Conservation (phyloP, 306 rosid species). For the Cucurbita argyrosperma region DNA sequence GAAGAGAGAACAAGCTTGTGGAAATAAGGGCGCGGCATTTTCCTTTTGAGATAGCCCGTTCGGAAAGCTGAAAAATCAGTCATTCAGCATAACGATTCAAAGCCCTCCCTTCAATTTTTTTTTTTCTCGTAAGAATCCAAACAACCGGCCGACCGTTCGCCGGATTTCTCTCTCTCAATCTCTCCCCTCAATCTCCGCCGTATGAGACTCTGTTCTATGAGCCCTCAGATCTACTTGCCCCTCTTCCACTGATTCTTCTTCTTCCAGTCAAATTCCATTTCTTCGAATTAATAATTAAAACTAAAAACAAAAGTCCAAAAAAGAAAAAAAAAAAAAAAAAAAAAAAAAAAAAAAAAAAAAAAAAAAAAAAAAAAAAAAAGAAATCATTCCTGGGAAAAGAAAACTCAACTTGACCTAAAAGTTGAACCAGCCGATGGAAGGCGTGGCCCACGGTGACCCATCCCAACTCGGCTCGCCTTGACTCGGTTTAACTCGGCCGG, state of each 20-base stretch:
- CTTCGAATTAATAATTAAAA: constrained; percentile 11
- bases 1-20: constrained; percentile 70
- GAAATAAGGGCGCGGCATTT: constrained; percentile 66
- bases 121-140: neutral
- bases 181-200: constrained; percentile 4
- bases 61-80: constrained; percentile 10
- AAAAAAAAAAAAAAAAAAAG: too few species aligned
- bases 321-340: too few species aligned
- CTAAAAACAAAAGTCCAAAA: neutral
- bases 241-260: constrained; percentile 18
- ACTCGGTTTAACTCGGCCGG: neutral
- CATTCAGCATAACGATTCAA: constrained; percentile 3
- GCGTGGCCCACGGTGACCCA: constrained; percentile 31
- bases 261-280: constrained; percentile 41
- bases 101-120: neutral
- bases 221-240: constrained; percentile 37
- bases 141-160: neutral
- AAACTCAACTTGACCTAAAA: constrained; percentile 37
- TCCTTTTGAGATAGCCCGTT: constrained; percentile 8
- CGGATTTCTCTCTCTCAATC: constrained; percentile 2
- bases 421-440: constrained; percentile 13
- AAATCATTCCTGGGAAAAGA: neutral
- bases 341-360: too few species aligned
- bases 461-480: constrained; percentile 14
- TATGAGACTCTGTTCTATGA: neutral